A percentile compares a stretch with the other conserved stretches of the same genome.
Conservation (phyloP, 768 basidiomycete genomes). For the Stropharia rugosoannulata region DNA sequence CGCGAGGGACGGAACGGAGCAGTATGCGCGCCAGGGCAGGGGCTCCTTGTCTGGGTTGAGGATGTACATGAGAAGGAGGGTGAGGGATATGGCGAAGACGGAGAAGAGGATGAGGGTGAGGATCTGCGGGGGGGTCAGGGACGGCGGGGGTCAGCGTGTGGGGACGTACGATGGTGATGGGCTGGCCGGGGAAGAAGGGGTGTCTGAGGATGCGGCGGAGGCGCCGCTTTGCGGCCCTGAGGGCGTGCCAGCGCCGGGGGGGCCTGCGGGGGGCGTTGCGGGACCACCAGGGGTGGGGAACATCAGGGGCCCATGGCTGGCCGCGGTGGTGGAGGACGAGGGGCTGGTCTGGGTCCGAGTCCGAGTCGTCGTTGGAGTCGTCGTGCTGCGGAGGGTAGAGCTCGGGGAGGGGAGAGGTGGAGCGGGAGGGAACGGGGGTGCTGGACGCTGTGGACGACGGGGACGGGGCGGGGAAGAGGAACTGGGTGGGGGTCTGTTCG, state of each 20-base stretch:
- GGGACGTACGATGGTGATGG: constrained; percentile 72
- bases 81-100: constrained; percentile 79
- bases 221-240: constrained; percentile 54
- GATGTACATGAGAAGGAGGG: constrained; percentile 86
- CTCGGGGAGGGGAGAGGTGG: constrained; percentile 57
- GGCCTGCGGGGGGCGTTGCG: constrained; percentile 47
- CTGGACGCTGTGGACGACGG: constrained; percentile 39
- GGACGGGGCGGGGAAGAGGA: constrained; percentile 38
- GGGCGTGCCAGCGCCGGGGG: constrained; percentile 43
- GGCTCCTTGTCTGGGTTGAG: constrained; percentile 96
- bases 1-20: constrained; percentile 59
- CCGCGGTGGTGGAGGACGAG: constrained; percentile 29
- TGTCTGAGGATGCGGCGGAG: constrained; percentile 59
- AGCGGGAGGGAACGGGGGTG: constrained; percentile 63
- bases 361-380: constrained; percentile 59
- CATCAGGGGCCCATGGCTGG: constrained; percentile 41
- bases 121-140: constrained; percentile 21
- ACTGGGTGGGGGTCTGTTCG: constrained; percentile 32
- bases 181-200: constrained; percentile 78
- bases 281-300: constrained; percentile 59
- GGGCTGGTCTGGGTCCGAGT: constrained; percentile 56
- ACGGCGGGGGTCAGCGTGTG: not conserved
- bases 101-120: constrained; percentile 61
- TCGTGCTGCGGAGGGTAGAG: constrained; percentile 51
- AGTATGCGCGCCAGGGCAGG: constrained; percentile 93